These are phyloP conservation scores for Arthroderma sp. DNA, from an alignment of 2,329 filamentous ascomycete species.

Conservation along the genomic window DNA sequence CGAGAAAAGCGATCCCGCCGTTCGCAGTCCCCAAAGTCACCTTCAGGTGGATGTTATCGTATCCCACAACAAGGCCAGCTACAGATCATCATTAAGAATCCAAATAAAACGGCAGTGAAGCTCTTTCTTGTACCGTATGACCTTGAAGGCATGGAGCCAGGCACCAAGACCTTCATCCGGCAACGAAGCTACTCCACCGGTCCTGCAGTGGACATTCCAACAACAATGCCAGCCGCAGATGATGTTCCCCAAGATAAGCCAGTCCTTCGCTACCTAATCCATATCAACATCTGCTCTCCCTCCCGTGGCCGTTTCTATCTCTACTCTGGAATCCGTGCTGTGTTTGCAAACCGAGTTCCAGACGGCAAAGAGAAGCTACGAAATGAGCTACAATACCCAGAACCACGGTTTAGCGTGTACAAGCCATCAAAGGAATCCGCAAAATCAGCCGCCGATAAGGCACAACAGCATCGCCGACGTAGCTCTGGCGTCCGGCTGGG, in stretches of 20 bases:
- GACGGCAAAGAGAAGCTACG: slow-evolving; percentile 86
- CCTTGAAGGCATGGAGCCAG: slow-evolving; percentile 78
- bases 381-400: slow-evolving; percentile 80
- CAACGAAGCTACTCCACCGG: slow-evolving; percentile 87
- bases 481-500: slow-evolving; percentile 40
- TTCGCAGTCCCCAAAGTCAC: slow-evolving; percentile 50
- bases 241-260: slow-evolving; percentile 43
- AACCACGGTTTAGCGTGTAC: slow-evolving; percentile 76
- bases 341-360: slow-evolving; percentile 92
- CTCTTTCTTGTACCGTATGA: slow-evolving; percentile 91
- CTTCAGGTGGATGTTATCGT: slow-evolving; percentile 79
- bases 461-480: slow-evolving; percentile 39
- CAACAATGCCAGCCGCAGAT: slow-evolving; percentile 25
- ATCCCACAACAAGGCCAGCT: slow-evolving; percentile 90
- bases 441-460: slow-evolving; percentile 47
- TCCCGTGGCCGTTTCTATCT: slow-evolving; percentile 74
- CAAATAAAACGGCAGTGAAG: slow-evolving; percentile 96
- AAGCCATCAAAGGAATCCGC: slow-evolving; percentile 48
- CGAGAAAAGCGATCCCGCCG: slow-evolving; percentile 49
- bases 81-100: slow-evolving; percentile 95
- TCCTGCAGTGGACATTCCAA: slow-evolving; percentile 63
- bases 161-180: slow-evolving; percentile 89
- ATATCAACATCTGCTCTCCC: slow-evolving; percentile 84
- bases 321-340: slow-evolving; percentile 83
- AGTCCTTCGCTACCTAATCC: slow-evolving; percentile 76